Percentiles rank a stretch among this genome's conserved stretches.
Conservation (phyloP, 75 land plant genomes). For the Cryptomeria japonica region DNA sequence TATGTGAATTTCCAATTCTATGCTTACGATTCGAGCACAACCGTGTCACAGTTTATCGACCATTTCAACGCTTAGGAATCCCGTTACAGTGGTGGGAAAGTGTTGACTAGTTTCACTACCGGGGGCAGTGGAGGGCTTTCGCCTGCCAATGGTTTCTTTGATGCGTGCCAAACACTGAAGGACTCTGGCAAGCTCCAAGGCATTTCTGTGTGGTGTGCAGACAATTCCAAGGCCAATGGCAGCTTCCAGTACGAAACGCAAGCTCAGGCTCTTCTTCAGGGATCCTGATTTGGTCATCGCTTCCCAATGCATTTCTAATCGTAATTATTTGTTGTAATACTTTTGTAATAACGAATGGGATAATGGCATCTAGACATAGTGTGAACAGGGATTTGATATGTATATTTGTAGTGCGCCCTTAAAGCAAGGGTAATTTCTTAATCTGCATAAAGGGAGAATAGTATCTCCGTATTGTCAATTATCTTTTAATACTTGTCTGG, state of each 20-base stretch:
- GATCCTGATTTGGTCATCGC: not conserved
- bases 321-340: too few species aligned
- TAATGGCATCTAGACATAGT: too few species aligned
- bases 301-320: not conserved
- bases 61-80: slow-evolving; percentile 20
- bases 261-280: slow-evolving; percentile 22
- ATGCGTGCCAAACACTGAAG: slow-evolving; percentile 15
- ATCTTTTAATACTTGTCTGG: too few species aligned
- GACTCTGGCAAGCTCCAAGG: slow-evolving; percentile 13
- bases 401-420: too few species aligned
- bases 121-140: slow-evolving; percentile 9
- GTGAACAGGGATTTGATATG: too few species aligned
- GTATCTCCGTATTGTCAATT: too few species aligned
- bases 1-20: slow-evolving; percentile 50
- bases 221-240: slow-evolving; percentile 17
- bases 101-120: slow-evolving; percentile 28
- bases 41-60: slow-evolving; percentile 21
- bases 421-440: too few species aligned
- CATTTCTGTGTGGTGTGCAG: slow-evolving; percentile 34
- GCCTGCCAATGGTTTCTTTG: slow-evolving; percentile 17
- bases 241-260: slow-evolving; percentile 17
- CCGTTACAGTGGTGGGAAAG: slow-evolving; percentile 32
- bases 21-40: slow-evolving; percentile 19
- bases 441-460: too few species aligned
- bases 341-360: too few species aligned